Evolutionary conservation across 306 rosid genomes (phyloP).

Genomic region (Quercus rubra): DNA sequence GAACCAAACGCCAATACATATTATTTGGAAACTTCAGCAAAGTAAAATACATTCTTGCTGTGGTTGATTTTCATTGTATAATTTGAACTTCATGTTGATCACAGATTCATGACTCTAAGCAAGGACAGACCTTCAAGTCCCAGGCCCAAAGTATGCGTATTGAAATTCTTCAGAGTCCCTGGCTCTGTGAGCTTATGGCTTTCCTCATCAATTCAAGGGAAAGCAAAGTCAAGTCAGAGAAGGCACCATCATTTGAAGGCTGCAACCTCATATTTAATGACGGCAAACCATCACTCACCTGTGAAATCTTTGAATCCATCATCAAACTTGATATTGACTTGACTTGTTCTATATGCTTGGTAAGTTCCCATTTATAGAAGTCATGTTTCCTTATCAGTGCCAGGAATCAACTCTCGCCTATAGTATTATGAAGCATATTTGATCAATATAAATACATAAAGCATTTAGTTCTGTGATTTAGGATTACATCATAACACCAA

Average conservation of each 20-base stretch:
- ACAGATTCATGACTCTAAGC: conserved; percentile 90
- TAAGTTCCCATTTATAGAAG: conserved; percentile 30
- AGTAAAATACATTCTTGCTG: neutral
- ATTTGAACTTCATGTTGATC: neutral
- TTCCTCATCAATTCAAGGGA: conserved; percentile 86
- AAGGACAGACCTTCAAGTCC: conserved; percentile 89
- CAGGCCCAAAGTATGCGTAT: conserved; percentile 74
- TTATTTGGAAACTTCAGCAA: neutral
- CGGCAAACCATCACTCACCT: conserved; percentile 79
- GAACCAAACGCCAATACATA: neutral
- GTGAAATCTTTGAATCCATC: conserved; percentile 78
- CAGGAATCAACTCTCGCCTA: too few relatives aligned
- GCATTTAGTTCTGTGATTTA: too few relatives aligned
- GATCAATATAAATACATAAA: too few relatives aligned
- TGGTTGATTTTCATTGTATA: neutral
- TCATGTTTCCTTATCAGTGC: too few relatives aligned
- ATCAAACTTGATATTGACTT: conserved; percentile 72
- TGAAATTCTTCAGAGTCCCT: conserved; percentile 93
- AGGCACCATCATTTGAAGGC: conserved; percentile 55
- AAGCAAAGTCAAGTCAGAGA: conserved; percentile 37
- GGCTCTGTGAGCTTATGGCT: conserved; percentile 95
- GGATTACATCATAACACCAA: too few relatives aligned
- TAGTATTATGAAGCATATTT: too few relatives aligned
- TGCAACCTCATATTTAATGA: conserved; percentile 61
- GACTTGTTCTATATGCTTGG: conserved; percentile 97